Evolutionary conservation across 208 protist genomes (phyloP), one percentile per base, ranked within the genome.

Genomic region (Acanthamoeba royreba): DNA sequence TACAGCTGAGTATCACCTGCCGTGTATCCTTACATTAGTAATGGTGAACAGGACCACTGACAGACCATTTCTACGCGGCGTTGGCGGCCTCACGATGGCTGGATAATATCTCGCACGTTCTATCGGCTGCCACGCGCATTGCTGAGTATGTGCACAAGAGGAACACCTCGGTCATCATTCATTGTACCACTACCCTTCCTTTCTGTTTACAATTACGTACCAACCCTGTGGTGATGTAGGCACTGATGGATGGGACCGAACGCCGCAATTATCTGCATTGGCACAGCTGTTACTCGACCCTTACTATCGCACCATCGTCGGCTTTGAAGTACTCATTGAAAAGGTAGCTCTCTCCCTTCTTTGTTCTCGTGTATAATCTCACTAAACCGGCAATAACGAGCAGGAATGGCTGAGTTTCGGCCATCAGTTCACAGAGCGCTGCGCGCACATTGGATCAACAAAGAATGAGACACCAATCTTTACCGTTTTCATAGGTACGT

Each of bases 161-260:
- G 9, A 52, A 52, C 43, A 52, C 43, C 4, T 83, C 72, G 1
- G 43, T 83, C 43, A 52, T 83, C 43, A 31, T 52, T 42, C 72
- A 83, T 31, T 83, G 72, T 45, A 79, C 66, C 19, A 9, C 66
- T 61, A 22, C 3, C 15, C 40, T 35, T 22, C 28, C 17, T 7
- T 88, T 4, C 69, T 25, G 1, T 3, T 35, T 33, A 3, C 35
- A 61, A 17, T 2, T n/a, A n/a, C 42, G 25, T 87, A 15, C 4
- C 79, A 58, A 11, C 31, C 13, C 9, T 61, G 25, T 31, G 25
- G n/a, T 19, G 43, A 43, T 88, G 2, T 3, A 47, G 46, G 46
- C 43, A 45, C 35, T 7, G 38, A 83, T 42, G 99, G 99, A 0
- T 99, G 98, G 98, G 99, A 99, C 95, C 90, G 99, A 49, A 99